Base-by-base conservation (phyloP, 805 yeast genomes). In the Ogataea wickerhamii region DNA sequence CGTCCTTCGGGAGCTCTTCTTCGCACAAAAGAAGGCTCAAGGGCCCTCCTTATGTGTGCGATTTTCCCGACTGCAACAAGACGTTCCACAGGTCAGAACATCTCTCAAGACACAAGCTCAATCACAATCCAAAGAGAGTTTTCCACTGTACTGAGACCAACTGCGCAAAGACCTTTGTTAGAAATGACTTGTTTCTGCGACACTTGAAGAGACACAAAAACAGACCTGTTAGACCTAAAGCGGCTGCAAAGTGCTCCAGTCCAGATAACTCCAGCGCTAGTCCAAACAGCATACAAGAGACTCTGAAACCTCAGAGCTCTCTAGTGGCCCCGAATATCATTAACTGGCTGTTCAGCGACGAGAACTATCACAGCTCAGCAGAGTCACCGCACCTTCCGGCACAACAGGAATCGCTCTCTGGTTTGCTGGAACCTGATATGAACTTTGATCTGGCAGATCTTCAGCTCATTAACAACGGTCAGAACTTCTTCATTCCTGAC, bases 21-120 rank as follows among this genome's bases (percentile, higher is more conserved):
- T n/a, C n/a, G n/a, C n/a, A n/a, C n/a, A n/a, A n/a, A n/a, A n/a
- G n/a, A n/a, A n/a, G 28, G 19, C 37, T 44, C 7, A 29, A 27
- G 1, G 64, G 63, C 1, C 64, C 64, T 0, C 64, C 63, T 2
- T 59, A 46, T 21, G 28, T 30, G 3, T 76, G 80, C 49, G 70
- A 70, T 25, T 61, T 54, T 38, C 70, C 68, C 6, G 69, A 69
- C 24, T 80, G 87, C 49, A 66, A 61, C 26, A 80, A 80, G 51
- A 61, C 66, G 14, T 80, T 80, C 48, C 71, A 76, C 17, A 53
- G 87, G 34, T 71, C 79, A 2, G 87, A 80, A 50, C 87, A 80
- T 59, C 55, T 80, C 12, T 69, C 83, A 2, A 61, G 87, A 35
- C 87, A 80, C 52, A 71, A 76, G 50, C 63, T 80, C 35, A 80